Evolutionary conservation across 805 yeast species (phyloP).

Genomic region (Candida silvatica): DNA sequence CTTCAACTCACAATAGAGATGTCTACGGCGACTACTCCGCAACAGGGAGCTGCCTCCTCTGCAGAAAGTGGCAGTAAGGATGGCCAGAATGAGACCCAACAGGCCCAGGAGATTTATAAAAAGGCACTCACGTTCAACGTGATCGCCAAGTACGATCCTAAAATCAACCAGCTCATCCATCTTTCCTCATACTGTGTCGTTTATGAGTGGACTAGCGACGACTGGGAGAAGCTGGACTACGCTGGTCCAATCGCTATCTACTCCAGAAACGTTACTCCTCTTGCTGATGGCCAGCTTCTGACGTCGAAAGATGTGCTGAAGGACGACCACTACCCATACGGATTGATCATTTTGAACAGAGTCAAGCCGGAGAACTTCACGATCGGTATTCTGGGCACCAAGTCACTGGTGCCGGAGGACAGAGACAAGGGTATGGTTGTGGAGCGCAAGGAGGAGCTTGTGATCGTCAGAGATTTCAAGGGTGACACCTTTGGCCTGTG

Average conservation of each 20-base stretch:
- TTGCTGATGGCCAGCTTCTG: constrained; percentile 2
- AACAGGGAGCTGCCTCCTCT: neutral
- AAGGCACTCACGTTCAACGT: constrained; percentile 69
- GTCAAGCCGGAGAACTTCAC: constrained; percentile 63
- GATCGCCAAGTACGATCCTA: constrained; percentile 68
- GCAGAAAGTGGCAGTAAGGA: neutral
- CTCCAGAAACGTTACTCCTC: constrained; percentile 19
- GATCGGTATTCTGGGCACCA: constrained; percentile 55
- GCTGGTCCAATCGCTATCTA: constrained; percentile 68
- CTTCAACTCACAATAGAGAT: too few relatives aligned
- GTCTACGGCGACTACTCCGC: neutral
- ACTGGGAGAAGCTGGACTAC: constrained; percentile 64
- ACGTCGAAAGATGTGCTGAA: constrained; percentile 24
- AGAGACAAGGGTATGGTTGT: constrained; percentile 42
- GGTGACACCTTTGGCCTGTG: constrained; percentile 74
- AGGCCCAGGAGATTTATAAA: constrained; percentile 52
- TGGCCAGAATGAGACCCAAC: constrained; percentile 21
- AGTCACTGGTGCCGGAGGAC: constrained; percentile 24
- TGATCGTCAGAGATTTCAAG: constrained; percentile 57
- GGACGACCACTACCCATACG: constrained; percentile 46
- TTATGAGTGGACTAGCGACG: constrained; percentile 55
- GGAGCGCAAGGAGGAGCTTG: constrained; percentile 60
- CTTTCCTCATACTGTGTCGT: constrained; percentile 67
- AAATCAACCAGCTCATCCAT: constrained; percentile 56
- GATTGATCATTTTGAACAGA: constrained; percentile 62